Evolutionary conservation across 805 yeast genomes (phyloP).

Genomic region (Huiozyma sinensis): DNA sequence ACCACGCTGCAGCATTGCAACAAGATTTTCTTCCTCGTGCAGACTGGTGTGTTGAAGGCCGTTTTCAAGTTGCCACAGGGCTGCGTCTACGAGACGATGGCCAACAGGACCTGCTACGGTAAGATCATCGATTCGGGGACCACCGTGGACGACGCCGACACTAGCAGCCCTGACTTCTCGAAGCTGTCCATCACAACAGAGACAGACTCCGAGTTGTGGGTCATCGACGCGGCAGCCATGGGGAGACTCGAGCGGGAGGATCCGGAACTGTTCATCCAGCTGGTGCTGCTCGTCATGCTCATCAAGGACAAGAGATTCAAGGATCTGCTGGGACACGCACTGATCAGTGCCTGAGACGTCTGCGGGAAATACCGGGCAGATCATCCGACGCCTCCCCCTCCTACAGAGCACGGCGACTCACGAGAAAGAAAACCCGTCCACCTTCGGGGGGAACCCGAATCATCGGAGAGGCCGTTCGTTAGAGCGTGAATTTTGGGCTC

Average conservation of each 20-base stretch:
- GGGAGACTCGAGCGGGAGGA: conserved; percentile 39
- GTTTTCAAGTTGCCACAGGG: conserved; percentile 39
- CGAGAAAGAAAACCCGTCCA: no score
- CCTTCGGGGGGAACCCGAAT: no score
- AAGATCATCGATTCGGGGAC: conserved; percentile 14
- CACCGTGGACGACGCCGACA: background rate
- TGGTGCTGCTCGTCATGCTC: conserved; percentile 48
- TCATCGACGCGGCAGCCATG: conserved; percentile 39
- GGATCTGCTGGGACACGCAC: conserved; percentile 63
- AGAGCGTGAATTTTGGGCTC: no score
- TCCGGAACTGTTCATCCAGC: conserved; percentile 47
- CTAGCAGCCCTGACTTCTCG: conserved; percentile 14
- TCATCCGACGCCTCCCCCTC: no score
- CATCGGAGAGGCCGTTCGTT: no score
- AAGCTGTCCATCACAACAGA: conserved; percentile 44
- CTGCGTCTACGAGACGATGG: conserved; percentile 35
- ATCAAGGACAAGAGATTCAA: conserved; percentile 63
- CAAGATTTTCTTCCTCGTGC: conserved; percentile 44
- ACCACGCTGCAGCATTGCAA: conserved; percentile 29
- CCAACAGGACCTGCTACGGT: conserved; percentile 51
- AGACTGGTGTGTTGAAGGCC: conserved; percentile 42
- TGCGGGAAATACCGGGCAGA: no score
- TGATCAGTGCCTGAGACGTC: conserved; percentile 40
- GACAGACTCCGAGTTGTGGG: conserved; percentile 59
- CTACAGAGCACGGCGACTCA: no score